Evolutionary conservation across 768 basidiomycete species (phyloP).

Genomic region (Erythrobasidium yunnanense): DNA sequence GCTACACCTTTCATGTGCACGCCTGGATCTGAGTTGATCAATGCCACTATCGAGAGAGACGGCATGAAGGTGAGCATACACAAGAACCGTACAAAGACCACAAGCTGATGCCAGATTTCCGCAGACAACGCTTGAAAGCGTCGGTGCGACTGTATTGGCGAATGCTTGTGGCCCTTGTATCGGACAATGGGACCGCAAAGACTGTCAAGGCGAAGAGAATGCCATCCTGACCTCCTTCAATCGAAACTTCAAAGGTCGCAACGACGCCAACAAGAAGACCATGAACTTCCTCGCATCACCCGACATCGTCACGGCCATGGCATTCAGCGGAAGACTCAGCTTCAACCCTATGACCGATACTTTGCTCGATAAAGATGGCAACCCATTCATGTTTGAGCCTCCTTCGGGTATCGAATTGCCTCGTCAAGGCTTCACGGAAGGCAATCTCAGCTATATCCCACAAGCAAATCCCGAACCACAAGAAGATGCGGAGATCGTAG

Average conservation of each 20-base stretch:
- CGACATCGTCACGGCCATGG: conserved; percentile 78
- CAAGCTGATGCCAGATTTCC: neutral
- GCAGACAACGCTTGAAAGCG: conserved; percentile 61
- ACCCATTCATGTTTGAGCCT: conserved; percentile 69
- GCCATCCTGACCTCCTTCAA: conserved; percentile 97
- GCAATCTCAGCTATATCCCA: conserved; percentile 63
- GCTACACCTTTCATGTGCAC: conserved; percentile 47
- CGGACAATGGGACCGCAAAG: conserved; percentile 95
- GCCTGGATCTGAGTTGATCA: conserved; percentile 77
- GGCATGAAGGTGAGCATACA: conserved; percentile 56
- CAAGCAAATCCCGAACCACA: conserved; percentile 59
- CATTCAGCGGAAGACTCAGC: conserved; percentile 81
- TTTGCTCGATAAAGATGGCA: conserved; percentile 56
- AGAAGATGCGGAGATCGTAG: conserved; percentile 64
- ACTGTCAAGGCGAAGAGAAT: conserved; percentile 78
- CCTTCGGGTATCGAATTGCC: conserved; percentile 80
- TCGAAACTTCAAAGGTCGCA: conserved; percentile 85
- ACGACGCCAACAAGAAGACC: conserved; percentile 85
- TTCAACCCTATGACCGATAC: conserved; percentile 87
- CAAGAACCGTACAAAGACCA: too few relatives aligned
- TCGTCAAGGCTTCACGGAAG: conserved; percentile 59
- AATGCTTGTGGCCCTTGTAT: conserved; percentile 99
- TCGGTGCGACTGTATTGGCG: conserved; percentile 88
- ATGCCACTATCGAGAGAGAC: conserved; percentile 94
- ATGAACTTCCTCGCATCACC: conserved; percentile 91